Conservation (phyloP, 257 asterid species). For the Catharanthus roseus region DNA sequence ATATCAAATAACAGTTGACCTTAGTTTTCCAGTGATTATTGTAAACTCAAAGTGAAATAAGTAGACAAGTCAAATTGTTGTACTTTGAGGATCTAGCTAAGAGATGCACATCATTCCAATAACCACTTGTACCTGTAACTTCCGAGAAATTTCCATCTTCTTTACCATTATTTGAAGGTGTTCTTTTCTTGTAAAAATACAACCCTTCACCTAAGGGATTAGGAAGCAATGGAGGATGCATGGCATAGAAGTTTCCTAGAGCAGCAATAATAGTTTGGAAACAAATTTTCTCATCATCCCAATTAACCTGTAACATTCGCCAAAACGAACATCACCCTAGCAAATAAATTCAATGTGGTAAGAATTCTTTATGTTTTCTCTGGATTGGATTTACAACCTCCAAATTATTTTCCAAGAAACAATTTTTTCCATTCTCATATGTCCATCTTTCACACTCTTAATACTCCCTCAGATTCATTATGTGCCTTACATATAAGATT, state of each 20-base stretch:
- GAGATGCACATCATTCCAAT: slow-evolving; percentile 14
- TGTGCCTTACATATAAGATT: no score
- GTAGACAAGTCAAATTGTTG: neutral
- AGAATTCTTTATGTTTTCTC: neutral
- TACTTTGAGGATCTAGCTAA: neutral
- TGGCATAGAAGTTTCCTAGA: no score
- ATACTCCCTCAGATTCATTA: no score
- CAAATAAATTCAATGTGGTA: neutral
- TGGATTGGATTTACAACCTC: no score
- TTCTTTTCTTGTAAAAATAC: slow-evolving; percentile 60
- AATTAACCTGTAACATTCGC: slow-evolving; percentile 43
- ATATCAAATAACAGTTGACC: neutral
- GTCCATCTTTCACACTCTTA: no score
- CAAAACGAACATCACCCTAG: neutral
- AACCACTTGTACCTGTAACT: slow-evolving; percentile 34
- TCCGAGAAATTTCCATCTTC: slow-evolving; percentile 32
- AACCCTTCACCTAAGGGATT: slow-evolving; percentile 62
- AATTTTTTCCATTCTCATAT: no score
- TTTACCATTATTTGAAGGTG: slow-evolving; percentile 31
- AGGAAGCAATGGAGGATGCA: no score
- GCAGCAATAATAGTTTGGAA: no score
- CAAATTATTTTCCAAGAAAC: no score
- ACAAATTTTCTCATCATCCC: no score
- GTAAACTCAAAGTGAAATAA: neutral
- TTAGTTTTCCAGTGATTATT: neutral